A percentile compares a stretch with the other conserved stretches of the same genome.
Conservation (phyloP, 495 filamentous ascomycete species). For the Penicillium subrubescens region DNA sequence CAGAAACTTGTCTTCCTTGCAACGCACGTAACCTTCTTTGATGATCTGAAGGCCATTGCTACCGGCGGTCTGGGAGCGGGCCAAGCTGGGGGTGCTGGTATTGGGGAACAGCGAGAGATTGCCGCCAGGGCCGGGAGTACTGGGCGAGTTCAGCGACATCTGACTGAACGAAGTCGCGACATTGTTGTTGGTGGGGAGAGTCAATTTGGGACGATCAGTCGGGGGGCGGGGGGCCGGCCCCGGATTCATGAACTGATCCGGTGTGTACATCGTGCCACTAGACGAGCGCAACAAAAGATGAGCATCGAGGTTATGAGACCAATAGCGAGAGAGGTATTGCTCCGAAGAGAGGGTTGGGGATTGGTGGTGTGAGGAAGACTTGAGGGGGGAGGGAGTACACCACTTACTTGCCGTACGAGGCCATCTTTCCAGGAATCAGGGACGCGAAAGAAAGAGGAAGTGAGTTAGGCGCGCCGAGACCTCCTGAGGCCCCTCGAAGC, state of each 20-base stretch:
- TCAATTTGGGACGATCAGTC: slow-evolving; percentile 77
- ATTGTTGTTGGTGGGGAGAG: slow-evolving; percentile 63
- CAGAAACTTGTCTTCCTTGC: slow-evolving; percentile 85
- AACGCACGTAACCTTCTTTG: slow-evolving; percentile 84
- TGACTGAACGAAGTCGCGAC: slow-evolving; percentile 79
- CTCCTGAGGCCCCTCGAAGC: slow-evolving; percentile 29
- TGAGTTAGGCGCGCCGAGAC: slow-evolving; percentile 29
- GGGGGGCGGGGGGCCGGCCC: slow-evolving; percentile 92
- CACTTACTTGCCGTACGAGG: slow-evolving; percentile 48
- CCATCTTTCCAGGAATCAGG: slow-evolving; percentile 23
- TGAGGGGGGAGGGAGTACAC: background rate
- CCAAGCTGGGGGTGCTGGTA: slow-evolving; percentile 68
- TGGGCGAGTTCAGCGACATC: slow-evolving; percentile 70
- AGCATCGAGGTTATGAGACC: background rate
- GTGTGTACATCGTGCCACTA: slow-evolving; percentile 58
- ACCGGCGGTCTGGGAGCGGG: slow-evolving; percentile 59
- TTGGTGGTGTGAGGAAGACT: background rate
- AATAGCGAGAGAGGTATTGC: background rate
- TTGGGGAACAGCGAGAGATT: slow-evolving; percentile 57
- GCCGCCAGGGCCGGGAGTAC: slow-evolving; percentile 48
- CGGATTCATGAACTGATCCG: slow-evolving; percentile 91
- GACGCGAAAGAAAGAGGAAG: slow-evolving; percentile 15
- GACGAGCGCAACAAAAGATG: background rate
- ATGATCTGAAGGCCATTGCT: slow-evolving; percentile 71
- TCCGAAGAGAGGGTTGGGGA: background rate